Evolutionary conservation across 495 filamentous ascomycete genomes (phyloP), one percentile per base, ranked within the genome.

Genomic region (Tuber umbilicatum): DNA sequence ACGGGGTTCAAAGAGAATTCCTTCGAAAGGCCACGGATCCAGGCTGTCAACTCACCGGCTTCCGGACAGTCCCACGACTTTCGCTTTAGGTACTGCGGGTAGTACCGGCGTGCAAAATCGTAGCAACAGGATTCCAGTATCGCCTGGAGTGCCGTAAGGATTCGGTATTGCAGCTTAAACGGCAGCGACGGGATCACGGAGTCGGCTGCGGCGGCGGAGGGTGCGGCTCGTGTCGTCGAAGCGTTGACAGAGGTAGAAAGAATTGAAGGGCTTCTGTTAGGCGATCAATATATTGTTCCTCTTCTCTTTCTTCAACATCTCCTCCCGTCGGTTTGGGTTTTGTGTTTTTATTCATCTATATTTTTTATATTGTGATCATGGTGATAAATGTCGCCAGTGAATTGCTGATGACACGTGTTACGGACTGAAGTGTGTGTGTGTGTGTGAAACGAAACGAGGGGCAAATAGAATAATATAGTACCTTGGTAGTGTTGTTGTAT

Each of bases 1-100:
- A 47, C 70, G 19, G 76, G 77, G 37, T 64, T 78, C 21, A 71
- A 68, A 19, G 72, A 73, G 37, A 79, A 78, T 69, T 79, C 77
- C 35, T 27, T 43, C 21, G 43, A 42, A 38, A 79, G 72, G 43
- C 72, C 76, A 21, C 77, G 77, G 31, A 76, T 78, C 77, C 77
- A 79, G 31, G 73, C 72, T 7, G 77, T 79, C 41, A 79, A 42
- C 68, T 79, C 77, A n/a, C 77, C 77, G 21, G 77, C 77, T 72
- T 79, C 77, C 1, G 77, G 77, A 41, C 77, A 79, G 55, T 79
- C 77, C 77, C 77, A 79, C 38, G 67, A 45, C 41, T 74, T 79
- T 23, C 71, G 76, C n/a, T 41, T 16, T 6, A 79, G 45, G 55
- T 78, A 79, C 16, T 70, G 43, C 21, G 77, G 77, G 23, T 79